These are phyloP conservation scores for Limnanthes douglasii DNA, from an alignment of 345 rosid species.

Conservation along the genomic window DNA sequence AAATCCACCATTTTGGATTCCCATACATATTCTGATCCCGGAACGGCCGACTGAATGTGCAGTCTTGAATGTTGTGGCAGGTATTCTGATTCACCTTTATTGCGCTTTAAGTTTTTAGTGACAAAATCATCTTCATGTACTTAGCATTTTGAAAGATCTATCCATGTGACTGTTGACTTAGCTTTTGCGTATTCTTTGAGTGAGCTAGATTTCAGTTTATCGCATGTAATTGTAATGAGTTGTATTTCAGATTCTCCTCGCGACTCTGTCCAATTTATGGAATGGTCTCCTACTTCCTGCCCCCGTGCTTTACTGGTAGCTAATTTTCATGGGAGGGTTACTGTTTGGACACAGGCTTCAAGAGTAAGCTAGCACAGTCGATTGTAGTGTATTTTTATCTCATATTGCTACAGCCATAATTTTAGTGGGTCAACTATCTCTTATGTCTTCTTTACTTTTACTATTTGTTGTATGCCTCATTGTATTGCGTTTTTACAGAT, in stretches of 20 bases:
- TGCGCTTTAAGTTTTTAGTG: not conserved
- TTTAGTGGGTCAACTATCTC: no score
- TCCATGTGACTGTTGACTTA: not conserved
- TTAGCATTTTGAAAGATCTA: no score
- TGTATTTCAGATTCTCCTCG: slow-evolving; percentile 85
- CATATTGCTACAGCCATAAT: no score
- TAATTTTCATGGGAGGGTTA: slow-evolving; percentile 91
- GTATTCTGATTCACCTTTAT: slow-evolving; percentile 19
- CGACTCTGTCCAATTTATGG: slow-evolving; percentile 96
- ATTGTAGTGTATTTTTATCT: not conserved
- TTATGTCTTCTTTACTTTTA: no score
- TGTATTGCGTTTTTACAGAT: no score
- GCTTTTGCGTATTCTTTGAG: not conserved
- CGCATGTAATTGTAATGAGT: not conserved
- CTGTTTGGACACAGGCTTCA: slow-evolving; percentile 95
- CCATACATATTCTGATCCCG: slow-evolving; percentile 87
- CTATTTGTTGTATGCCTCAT: not conserved
- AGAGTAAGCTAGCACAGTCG: slow-evolving; percentile 42
- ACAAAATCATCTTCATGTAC: no score
- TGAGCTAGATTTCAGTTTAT: slow-evolving; percentile 1
- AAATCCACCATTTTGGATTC: slow-evolving; percentile 95
- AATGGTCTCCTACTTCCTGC: slow-evolving; percentile 95
- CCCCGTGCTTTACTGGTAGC: slow-evolving; percentile 92
- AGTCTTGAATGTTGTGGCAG: slow-evolving; percentile 89
- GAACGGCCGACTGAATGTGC: slow-evolving; percentile 95